Evolutionary conservation across 768 basidiomycete species (phyloP), one percentile per base, ranked within the genome.

Genomic region (Rhizopogon vinicolor): DNA sequence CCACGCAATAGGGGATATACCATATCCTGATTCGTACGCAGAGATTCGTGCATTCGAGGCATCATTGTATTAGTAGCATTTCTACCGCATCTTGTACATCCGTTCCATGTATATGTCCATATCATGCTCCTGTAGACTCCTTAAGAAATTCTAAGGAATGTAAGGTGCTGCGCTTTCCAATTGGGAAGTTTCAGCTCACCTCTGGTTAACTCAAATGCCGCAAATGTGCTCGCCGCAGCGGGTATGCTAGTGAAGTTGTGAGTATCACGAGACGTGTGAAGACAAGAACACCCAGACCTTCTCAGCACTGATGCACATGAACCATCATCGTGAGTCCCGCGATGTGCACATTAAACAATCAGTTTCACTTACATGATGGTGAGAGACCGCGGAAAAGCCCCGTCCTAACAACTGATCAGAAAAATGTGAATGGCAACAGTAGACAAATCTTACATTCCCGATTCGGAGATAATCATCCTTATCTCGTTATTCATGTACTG

Each of bases 181-280:
- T 35, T 18, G 8, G 14, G 12, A 55, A 2, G n/a, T 9, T n/a
- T 22, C 28, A 5, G 62, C 79, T 53, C 51, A 85, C 86, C 87
- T 75, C 91, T 73, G 0, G 86, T 91, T 28, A 94, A 64, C 68
- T 97, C 93, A 63, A 89, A 97, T 0, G 89, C 89, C 10, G 90
- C 87, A 61, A 97, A 96, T 3, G 94, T 97, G 60, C 87, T 86
- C 42, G 84, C 94, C 12, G 93, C 93, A 5, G 94, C 91, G 13
- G 94, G 94, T 63, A 95, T 92, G 70, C 92, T 93, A 59, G 46
- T 35, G 14, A 62, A 57, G 14, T 57, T 16, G 45, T 31, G 52
- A 42, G 54, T 53, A 41, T 43, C 3, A 12, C 22, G 3, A 42
- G 25, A 46, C 9, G 9, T 53, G 16, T 53, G 16, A 29, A 52